Evolutionary conservation across 768 basidiomycete species (phyloP).

Genomic region (Suillus luteus): DNA sequence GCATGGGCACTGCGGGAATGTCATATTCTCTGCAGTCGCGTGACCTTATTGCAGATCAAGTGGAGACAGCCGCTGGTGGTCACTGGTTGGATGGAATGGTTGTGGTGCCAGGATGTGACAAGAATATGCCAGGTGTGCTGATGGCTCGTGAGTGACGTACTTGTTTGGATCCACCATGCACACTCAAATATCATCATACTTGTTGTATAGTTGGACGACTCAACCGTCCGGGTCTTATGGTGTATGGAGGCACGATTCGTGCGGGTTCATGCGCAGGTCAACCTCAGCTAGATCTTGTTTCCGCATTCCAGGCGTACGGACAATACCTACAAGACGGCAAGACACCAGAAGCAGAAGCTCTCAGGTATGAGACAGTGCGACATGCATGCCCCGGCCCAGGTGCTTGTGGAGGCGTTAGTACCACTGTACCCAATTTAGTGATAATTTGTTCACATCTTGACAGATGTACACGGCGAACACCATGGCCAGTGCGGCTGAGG

Average conservation of each 20-base stretch:
- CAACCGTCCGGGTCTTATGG: constrained; percentile 96
- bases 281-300: constrained; percentile 92
- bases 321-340: constrained; percentile 90
- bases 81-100: constrained; percentile 99
- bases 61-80: constrained; percentile 94
- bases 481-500: constrained; percentile 96
- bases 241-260: constrained; percentile 95
- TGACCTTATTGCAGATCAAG: constrained; percentile 96
- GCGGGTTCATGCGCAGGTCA: constrained; percentile 88
- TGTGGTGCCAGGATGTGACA: constrained; percentile 96
- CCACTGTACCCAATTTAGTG: constrained; percentile 3
- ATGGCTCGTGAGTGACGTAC: constrained; percentile 77
- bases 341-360: constrained; percentile 78
- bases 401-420: constrained; percentile 92
- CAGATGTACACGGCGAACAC: constrained; percentile 99
- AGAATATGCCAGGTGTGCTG: constrained; percentile 99
- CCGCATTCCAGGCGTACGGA: constrained; percentile 97
- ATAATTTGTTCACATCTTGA: constrained; percentile 11
- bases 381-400: constrained; percentile 97
- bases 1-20: constrained; percentile 96
- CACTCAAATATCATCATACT: constrained; percentile 9
- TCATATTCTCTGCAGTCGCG: constrained; percentile 95
- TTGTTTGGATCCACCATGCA: not conserved
- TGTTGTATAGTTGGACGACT: constrained; percentile 75
- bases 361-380: constrained; percentile 84